Evolutionary conservation across 2,329 filamentous ascomycete species (phyloP), one percentile per base, ranked within the genome.

Genomic region (Fusarium buxicola): DNA sequence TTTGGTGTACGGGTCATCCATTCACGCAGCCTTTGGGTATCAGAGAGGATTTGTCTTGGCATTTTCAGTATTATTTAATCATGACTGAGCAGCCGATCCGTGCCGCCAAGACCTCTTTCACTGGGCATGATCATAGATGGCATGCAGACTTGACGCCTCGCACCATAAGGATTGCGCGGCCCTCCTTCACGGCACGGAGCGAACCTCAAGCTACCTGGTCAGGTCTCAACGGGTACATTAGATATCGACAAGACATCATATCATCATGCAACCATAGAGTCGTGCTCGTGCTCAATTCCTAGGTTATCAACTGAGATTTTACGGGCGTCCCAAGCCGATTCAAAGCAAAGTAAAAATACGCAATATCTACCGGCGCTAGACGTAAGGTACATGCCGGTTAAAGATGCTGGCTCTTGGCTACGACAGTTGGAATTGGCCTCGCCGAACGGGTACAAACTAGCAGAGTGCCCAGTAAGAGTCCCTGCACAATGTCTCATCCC

Each of bases 131-230:
- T 31, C 8, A n/a, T 44, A 27, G 30, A 52, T 49, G 62, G 43
- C 38, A 66, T 63, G 58, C 39, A 52, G 35, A 52, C 34, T 49
- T 16, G 28, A 55, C 62, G 57, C 57, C 61, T 66, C 53, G 21
- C 36, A 30, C 36, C 39, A 27, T 32, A 41, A 54, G 48, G 63
- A 59, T 65, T 65, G 63, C 63, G 63, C 30, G 62, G 62, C 63
- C 62, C 54, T 59, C 61, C 53, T 36, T 35, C 21, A n/a, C 24
- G 30, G 15, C 7, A 27, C n/a, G 44, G 16, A n/a, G 9, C 7
- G 30, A 24, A 27, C 13, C 11, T 13, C 45, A n/a, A 48, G 21
- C 4, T 21, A 21, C 4, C 4, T 21, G 16, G 21, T n/a, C 10
- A 34, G 32, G 36, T 13, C 21, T 6, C 28, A 18, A 31, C 18